Evolutionary conservation across 495 filamentous ascomycete species (phyloP), one percentile per base, ranked within the genome.

Genomic region (Lepidopterella palustris): DNA sequence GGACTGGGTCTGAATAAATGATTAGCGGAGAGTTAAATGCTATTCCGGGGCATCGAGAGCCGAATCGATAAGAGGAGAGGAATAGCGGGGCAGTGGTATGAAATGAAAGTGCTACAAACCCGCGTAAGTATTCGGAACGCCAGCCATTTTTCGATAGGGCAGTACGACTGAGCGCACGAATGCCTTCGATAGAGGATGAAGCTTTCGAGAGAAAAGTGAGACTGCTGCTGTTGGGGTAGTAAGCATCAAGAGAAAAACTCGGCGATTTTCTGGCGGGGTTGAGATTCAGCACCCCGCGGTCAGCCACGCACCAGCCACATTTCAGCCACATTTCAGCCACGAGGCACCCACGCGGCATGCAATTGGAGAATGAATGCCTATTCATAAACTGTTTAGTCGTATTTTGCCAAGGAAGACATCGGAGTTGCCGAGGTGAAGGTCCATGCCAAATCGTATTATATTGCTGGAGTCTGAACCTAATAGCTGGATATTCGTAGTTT

Each of bases 1-100:
- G 83, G 73, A 97, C 84, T 53, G 87, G 82, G 47, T 81, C 90
- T 93, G 60, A 20, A 31, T 6, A 25, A 3, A 25, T 9, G 13
- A 3, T 53, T 24, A 54, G 52, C 24, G 15, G 15, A 13, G 2
- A 51, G 3, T 51, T 24, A n/a, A 21, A n/a, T 51, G 15, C 15
- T 28, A n/a, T n/a, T n/a, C n/a, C n/a, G n/a, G n/a, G n/a, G n/a
- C n/a, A n/a, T n/a, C n/a, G n/a, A n/a, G n/a, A n/a, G n/a, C n/a
- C n/a, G n/a, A n/a, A n/a, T n/a, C n/a, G n/a, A n/a, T n/a, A n/a
- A n/a, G n/a, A n/a, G n/a, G 55, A 24, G 21, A 6, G 20, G 1
- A 13, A 0, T 50, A 18, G 18, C 5, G 32, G 40, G 21, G 10
- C 23, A 3, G 5, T n/a, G 24, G 29, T 8, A 4, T n/a, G 35